A percentile compares a stretch with the other conserved stretches of the same genome.
Evolutionary conservation across 2,329 filamentous ascomycete species (phyloP).

Genomic region (Emericellopsis cladophorae): DNA sequence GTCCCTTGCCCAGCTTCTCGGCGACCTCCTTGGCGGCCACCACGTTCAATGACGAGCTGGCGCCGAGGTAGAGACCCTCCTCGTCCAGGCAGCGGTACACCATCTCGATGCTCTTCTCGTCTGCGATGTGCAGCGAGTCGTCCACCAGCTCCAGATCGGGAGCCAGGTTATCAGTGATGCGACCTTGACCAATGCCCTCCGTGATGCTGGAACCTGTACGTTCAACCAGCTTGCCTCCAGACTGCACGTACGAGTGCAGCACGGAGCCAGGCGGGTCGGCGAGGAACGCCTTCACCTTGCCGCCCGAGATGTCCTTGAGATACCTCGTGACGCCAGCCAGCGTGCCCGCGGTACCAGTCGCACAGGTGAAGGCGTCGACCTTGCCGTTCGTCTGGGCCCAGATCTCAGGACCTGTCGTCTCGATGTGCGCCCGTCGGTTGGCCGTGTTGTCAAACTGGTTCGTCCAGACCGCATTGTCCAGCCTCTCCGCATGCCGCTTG

Average conservation of each 20-base stretch:
- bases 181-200: constrained; percentile 93
- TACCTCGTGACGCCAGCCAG: constrained; percentile 81
- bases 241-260: constrained; percentile 81
- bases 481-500: constrained; percentile 68
- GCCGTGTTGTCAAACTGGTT: constrained; percentile 98
- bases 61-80: constrained; percentile 89
- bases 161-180: constrained; percentile 86
- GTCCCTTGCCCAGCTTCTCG: constrained; percentile 73
- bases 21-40: constrained; percentile 91
- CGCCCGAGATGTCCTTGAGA: constrained; percentile 70
- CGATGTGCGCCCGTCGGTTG: constrained; percentile 86
- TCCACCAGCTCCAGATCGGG: constrained; percentile 78
- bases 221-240: constrained; percentile 73
- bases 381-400: constrained; percentile 83
- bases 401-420: constrained; percentile 95
- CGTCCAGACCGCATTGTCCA: constrained; percentile 92
- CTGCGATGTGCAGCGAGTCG: constrained; percentile 70
- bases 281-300: constrained; percentile 73
- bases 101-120: constrained; percentile 96
- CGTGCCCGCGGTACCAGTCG: constrained; percentile 86
- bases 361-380: constrained; percentile 89
- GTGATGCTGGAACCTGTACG: constrained; percentile 81
- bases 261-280: constrained; percentile 92
- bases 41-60: constrained; percentile 88
- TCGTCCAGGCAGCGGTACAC: constrained; percentile 93